A percentile compares a stretch with the other conserved stretches of the same genome.
These are phyloP conservation scores for Dryas alaskensis DNA, from an alignment of 306 rosid genomes.

Conservation along the genomic window DNA sequence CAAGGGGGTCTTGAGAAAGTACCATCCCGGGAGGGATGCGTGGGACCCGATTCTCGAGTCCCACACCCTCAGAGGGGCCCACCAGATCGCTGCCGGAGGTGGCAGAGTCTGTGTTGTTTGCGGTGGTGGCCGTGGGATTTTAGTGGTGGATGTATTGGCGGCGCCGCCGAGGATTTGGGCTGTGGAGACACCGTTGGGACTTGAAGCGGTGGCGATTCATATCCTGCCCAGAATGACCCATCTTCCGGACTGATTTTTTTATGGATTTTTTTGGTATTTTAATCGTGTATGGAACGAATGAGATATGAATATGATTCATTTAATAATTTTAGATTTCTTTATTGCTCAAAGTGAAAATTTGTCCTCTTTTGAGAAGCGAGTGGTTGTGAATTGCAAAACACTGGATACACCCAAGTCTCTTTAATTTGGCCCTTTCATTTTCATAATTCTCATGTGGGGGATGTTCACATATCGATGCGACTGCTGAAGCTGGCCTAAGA, in stretches of 20 bases:
- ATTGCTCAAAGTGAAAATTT: conserved; percentile 6
- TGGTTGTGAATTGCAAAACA: background rate
- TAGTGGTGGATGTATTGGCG: conserved; percentile 50
- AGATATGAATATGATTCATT: background rate
- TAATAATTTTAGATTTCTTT: background rate
- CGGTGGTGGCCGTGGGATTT: conserved; percentile 33
- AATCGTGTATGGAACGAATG: background rate
- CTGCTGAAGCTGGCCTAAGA: no score
- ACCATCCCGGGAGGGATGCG: conserved; percentile 35
- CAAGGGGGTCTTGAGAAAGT: conserved; percentile 47
- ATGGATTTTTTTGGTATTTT: no score
- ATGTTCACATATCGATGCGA: no score
- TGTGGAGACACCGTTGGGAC: conserved; percentile 51
- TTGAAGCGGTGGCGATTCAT: conserved; percentile 62
- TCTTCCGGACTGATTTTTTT: background rate
- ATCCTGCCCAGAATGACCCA: conserved; percentile 56
- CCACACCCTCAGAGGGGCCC: conserved; percentile 51
- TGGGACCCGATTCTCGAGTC: conserved; percentile 57
- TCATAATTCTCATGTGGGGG: no score
- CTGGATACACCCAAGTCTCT: no score
- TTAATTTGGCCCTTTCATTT: no score
- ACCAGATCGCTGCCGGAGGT: conserved; percentile 52
- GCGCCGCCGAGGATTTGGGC: conserved; percentile 34
- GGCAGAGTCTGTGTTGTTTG: conserved; percentile 63
- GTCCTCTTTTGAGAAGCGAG: background rate